A percentile compares a stretch with the other conserved stretches of the same genome.
These are phyloP conservation scores for Boletus sp. DNA, from an alignment of 768 basidiomycete species.

Conservation along the genomic window DNA sequence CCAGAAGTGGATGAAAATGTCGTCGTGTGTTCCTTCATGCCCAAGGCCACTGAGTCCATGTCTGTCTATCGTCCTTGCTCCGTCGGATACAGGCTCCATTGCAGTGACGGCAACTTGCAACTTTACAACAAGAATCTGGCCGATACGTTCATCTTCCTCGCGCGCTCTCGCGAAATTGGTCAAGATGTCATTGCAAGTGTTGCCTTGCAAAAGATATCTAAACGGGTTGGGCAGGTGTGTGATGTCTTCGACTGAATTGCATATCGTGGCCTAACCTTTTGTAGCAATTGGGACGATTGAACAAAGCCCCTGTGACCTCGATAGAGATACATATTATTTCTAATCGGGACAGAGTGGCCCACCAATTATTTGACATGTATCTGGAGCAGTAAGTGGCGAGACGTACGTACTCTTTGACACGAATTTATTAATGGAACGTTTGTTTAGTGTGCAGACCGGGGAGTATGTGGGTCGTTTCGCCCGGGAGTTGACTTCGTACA, in stretches of 20 bases:
- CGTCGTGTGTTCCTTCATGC: conserved; percentile 61
- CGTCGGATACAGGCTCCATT: conserved; percentile 52
- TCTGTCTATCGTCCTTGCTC: conserved; percentile 51
- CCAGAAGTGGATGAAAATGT: conserved; percentile 56
- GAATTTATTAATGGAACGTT: background rate
- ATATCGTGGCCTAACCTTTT: background rate
- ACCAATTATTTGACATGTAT: conserved; percentile 65
- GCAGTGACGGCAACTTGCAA: conserved; percentile 53
- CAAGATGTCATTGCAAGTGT: conserved; percentile 55
- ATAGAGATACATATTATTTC: conserved; percentile 70
- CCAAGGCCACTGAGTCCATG: conserved; percentile 44
- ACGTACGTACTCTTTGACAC: background rate
- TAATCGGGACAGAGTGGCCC: conserved; percentile 61
- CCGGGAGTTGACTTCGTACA: conserved; percentile 40
- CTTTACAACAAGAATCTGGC: conserved; percentile 50
- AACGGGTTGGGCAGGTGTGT: conserved; percentile 47
- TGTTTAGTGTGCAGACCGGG: conserved; percentile 44
- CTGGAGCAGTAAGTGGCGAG: conserved; percentile 65
- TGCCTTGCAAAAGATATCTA: conserved; percentile 59
- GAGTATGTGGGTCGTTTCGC: conserved; percentile 46
- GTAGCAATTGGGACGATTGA: conserved; percentile 61
- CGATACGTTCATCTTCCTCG: conserved; percentile 59
- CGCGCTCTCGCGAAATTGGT: conserved; percentile 42
- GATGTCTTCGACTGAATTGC: background rate
- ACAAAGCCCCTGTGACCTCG: conserved; percentile 46